Base-by-base conservation (phyloP, 345 rosid species). In the Lagerstroemia speciosa region DNA sequence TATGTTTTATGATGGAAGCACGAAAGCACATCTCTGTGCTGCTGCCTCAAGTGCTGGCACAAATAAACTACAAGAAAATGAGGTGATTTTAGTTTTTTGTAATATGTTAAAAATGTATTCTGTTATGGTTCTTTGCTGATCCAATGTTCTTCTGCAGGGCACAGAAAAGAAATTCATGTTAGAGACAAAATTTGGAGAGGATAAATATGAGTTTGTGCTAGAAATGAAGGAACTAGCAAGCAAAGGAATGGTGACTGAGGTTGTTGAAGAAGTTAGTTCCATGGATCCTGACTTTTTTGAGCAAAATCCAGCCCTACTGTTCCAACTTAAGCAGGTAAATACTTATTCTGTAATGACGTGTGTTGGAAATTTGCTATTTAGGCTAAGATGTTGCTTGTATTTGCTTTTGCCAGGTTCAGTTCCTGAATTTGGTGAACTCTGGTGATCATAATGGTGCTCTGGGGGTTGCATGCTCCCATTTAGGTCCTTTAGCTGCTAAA, bases 241-340 rank as follows among this genome's bases (percentile, higher is more conserved):
- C 78, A 83, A 73, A 78, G 98, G 97, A 81, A 85, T 91, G 98
- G 84, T 87, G 65, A 84, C 88, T 57, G 96, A 93, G 80, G 94
- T 86, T 76, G 84, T 83, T 67, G 72, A 81, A 62, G 94, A 91
- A 83, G 78, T 91, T 78, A 91, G 78, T 76, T 70, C 85, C 32
- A 69, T 87, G 82, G 97, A 93, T 85, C 85, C 94, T 27, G 79
- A 78, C 29, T 83, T 89, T 64, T 91, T 93, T 76, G 55, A 68
- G 32, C 87, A 93, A 76, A 87, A 93, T 72, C 89, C 89, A n/a
- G 27, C 76, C 71, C 76, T 89, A 74, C 87, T 85, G 53, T 91
- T 93, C 79, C 94, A 86, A 73, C 91, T 93, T 60, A 93, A 87
- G 90, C 98, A 91, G 89, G 98, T 89, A 69, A 77, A 27, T 41